A percentile compares a stretch with the other conserved stretches of the same genome.
Evolutionary conservation across 2,329 filamentous ascomycete species (phyloP).

Genomic region (Talaromyces atroroseus): DNA sequence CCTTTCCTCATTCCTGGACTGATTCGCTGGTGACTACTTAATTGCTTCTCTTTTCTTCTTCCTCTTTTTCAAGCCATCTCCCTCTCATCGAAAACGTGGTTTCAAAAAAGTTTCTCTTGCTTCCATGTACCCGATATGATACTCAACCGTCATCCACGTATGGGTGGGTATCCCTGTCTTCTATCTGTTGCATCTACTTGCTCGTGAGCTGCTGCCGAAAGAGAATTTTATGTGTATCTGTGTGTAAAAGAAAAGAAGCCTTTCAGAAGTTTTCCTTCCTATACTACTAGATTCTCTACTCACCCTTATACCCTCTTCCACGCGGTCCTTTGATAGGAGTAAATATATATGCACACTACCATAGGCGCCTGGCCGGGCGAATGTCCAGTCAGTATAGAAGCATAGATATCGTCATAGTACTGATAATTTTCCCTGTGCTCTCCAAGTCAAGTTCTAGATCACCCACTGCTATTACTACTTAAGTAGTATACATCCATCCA

Average conservation of each 20-base stretch:
- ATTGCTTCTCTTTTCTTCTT: constrained; percentile 2
- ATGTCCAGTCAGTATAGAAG: too few relatives aligned
- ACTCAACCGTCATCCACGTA: neutral
- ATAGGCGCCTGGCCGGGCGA: too few relatives aligned
- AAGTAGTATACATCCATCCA: too few relatives aligned
- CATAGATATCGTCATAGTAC: neutral
- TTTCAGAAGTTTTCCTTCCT: neutral
- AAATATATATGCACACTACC: neutral
- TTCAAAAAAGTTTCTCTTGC: neutral
- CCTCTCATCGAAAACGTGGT: constrained; percentile 2
- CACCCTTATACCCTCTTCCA: neutral
- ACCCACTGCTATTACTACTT: neutral
- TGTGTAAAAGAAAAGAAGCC: constrained; percentile 1
- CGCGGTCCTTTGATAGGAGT: neutral
- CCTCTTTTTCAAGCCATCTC: neutral
- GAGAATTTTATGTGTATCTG: constrained; percentile 2
- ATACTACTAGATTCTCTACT: neutral
- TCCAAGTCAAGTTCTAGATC: neutral
- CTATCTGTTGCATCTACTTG: constrained; percentile 7
- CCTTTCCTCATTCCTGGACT: neutral
- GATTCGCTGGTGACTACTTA: constrained; percentile 6
- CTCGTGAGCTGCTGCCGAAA: neutral
- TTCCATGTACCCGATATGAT: neutral
- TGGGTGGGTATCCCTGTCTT: neutral
- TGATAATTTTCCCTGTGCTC: too few relatives aligned